These are phyloP conservation scores for Setomelanomma holmii DNA, from an alignment of 2,329 filamentous ascomycete genomes.

Conservation along the genomic window DNA sequence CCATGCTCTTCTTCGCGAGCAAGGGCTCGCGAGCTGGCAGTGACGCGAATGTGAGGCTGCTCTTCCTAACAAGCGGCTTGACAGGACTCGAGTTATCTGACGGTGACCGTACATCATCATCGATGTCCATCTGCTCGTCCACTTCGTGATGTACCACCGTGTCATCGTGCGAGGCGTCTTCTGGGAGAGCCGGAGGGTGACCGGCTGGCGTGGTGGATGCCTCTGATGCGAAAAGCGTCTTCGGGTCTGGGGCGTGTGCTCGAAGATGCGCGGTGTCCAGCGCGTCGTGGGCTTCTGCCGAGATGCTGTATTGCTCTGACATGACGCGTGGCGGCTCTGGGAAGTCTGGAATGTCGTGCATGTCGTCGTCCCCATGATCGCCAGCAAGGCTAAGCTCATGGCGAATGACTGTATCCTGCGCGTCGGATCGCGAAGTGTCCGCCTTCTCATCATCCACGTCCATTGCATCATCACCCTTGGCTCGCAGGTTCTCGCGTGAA, in stretches of 20 bases:
- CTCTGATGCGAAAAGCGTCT: slow-evolving; percentile 22
- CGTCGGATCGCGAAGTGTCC: slow-evolving; percentile 26
- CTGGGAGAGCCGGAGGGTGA: slow-evolving; percentile 28
- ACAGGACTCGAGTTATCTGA: slow-evolving; percentile 78
- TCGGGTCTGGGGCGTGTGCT: slow-evolving; percentile 31
- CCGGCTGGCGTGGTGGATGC: slow-evolving; percentile 30
- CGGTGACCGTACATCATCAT: slow-evolving; percentile 65
- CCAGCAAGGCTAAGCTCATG: slow-evolving; percentile 28
- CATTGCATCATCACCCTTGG: slow-evolving; percentile 33
- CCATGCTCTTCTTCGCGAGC: slow-evolving; percentile 82
- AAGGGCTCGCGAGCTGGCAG: slow-evolving; percentile 90
- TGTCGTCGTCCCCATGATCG: slow-evolving; percentile 24
- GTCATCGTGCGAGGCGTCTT: slow-evolving; percentile 36
- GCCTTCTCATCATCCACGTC: slow-evolving; percentile 42
- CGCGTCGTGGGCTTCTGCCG: slow-evolving; percentile 41
- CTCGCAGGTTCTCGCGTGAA: slow-evolving; percentile 34
- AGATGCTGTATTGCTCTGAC: slow-evolving; percentile 43
- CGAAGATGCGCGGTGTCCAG: slow-evolving; percentile 34
- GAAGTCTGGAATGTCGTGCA: slow-evolving; percentile 27
- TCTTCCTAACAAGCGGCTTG: slow-evolving; percentile 83
- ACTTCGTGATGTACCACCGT: slow-evolving; percentile 40
- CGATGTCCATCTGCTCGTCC: slow-evolving; percentile 52
- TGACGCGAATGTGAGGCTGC: slow-evolving; percentile 92
- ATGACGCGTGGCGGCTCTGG: slow-evolving; percentile 27
- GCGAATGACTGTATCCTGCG: slow-evolving; percentile 34